Percentiles rank a stretch among this genome's conserved stretches.
phyloP scores from a whole-genome alignment of 805 yeast genomes.

The Starmerella vitae region DNA sequence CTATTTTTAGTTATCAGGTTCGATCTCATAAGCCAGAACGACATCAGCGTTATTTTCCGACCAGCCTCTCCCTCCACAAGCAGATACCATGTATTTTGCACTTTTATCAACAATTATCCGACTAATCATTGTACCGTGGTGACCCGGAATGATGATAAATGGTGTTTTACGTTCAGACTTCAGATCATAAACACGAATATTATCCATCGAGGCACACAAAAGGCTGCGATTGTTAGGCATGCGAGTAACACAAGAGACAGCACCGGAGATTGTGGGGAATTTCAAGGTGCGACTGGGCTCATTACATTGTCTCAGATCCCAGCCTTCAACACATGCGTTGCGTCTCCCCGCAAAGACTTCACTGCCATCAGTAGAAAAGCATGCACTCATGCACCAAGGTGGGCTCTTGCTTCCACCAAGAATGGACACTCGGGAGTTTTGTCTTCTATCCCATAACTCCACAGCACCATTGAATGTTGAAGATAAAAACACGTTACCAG shows the following conservation, averaged over 20 bases:
- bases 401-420: constrained; percentile 55
- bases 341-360: constrained; percentile 73
- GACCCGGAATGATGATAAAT: constrained; percentile 87
- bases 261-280: constrained; percentile 81
- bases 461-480: constrained; percentile 75
- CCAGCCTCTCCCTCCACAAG: constrained; percentile 96
- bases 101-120: constrained; percentile 72
- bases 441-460: constrained; percentile 70
- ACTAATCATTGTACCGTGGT: constrained; percentile 82
- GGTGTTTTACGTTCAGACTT: constrained; percentile 38
- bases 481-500: constrained; percentile 44
- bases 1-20: constrained; percentile 5
- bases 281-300: constrained; percentile 45
- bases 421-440: constrained; percentile 33
- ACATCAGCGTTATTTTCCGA: constrained; percentile 64
- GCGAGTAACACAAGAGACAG: constrained; percentile 66
- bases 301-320: constrained; percentile 28
- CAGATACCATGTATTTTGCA: constrained; percentile 73
- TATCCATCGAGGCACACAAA: constrained; percentile 81
- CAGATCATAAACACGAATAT: constrained; percentile 74
- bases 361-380: constrained; percentile 81
- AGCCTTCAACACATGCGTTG: constrained; percentile 65
- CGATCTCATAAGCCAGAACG: constrained; percentile 50
- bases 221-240: constrained; percentile 71
- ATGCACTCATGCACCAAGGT: constrained; percentile 80